Evolutionary conservation across 2,329 filamentous ascomycete genomes (phyloP), one percentile per base, ranked within the genome.

Genomic region (Talaromyces amestolkiae): DNA sequence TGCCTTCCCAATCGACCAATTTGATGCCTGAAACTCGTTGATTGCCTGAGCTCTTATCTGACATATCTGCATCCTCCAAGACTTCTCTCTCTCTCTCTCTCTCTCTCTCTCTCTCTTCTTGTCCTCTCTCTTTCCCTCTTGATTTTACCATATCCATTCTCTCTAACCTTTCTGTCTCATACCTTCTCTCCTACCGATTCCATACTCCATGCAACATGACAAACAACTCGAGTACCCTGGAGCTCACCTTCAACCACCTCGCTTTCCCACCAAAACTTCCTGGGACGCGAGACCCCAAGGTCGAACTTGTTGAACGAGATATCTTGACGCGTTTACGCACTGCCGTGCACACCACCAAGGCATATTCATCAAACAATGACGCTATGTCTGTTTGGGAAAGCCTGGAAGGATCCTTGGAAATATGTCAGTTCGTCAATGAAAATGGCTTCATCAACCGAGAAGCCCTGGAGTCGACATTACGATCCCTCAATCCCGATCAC

Each of bases 221-320:
- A 35, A 33, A 11, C n/a, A 17, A 11, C 15, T 19, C 43, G 17
- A 24, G 33, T 27, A 58, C n/a, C 24, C 35, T 63, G 41, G 19
- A 22, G 41, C 33, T 37, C 27, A 33, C 53, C n/a, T 56, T 77
- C 66, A 72, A 78, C 39, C 79, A 81, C 49, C 65, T 79, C 17
- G 73, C 73, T 0, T 69, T 81, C 0, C 79, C 79, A 2, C 76
- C 77, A 10, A 67, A 76, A 9, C 71, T 81, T 2, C 79, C 80
- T 6, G 75, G 75, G 3, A 68, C 65, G 27, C 72, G 74, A 31
- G 78, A 80, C 33, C 22, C 31, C n/a, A 37, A 27, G 22, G 19
- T 59, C 9, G 51, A 61, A 17, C 51, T 63, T 7, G 66, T 79
- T 24, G 72, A 78, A 2, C 61, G 51, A 3, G 73, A 72, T 3